Base-by-base conservation (phyloP, 768 basidiomycete species). In the Cyclocybe aegerita region DNA sequence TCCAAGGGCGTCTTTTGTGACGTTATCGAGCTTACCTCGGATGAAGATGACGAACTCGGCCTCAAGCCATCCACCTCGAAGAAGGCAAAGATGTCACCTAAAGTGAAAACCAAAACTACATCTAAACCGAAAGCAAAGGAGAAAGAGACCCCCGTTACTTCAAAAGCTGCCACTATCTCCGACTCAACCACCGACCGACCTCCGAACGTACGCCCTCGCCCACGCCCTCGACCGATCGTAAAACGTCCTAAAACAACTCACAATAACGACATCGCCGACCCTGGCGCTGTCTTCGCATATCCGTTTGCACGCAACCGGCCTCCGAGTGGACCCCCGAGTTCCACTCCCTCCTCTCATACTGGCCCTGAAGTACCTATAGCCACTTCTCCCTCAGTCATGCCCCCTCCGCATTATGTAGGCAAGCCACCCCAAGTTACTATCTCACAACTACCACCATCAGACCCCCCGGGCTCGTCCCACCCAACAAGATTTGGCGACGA, bases 21-120 rank as follows among this genome's bases (percentile, higher is more conserved):
- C 9, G 59, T 79, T 3, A 78, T 81, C 9, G 79, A 80, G 53
- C 57, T 80, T 12, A 65, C 63, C 16, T 75, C 73, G 6, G 77
- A 77, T 34, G 69, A 65, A 4, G 72, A 73, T 3, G 73, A 75
- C 36, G 60, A 75, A 46, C 53, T 59, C 38, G 43, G 55, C 11
- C 46, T 57, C 14, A 68, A 70, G 46, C 59, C 67, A 10, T 59
- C 66, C 44, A 70, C 63, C 49, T 57, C 67, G 15, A 67, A 23
- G 23, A 23, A 65, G 15, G 52, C 43, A 8, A 66, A 63, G 47
- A 41, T 62, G 16, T 69, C 60, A 48, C 35, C 61, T 29, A 63
- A 53, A 43, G 33, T 62, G 15, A 70, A 69, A 39, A 30, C 60
- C n/a, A 69, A 64, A 40, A 48, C 54, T 2, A 61, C 58, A 37